phyloP scores from a whole-genome alignment of 495 filamentous ascomycete species.

The Chaetomium fimeti region DNA sequence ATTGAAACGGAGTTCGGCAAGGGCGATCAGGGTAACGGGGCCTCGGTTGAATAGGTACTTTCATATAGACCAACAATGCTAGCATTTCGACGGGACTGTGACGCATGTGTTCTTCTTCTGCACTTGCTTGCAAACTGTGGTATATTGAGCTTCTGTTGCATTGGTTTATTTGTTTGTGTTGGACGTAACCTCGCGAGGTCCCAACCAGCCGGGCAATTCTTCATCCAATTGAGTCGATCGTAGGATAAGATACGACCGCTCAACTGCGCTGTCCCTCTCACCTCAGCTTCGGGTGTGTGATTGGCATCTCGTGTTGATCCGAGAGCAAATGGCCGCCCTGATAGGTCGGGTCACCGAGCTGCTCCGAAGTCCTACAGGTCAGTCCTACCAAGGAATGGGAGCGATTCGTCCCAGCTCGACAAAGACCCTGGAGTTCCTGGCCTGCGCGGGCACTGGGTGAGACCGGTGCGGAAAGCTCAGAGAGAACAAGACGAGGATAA shows the following conservation, averaged over 20 bases:
- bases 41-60: constrained; percentile 6
- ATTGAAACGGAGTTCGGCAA: constrained; percentile 20
- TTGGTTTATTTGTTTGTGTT: too few relatives aligned
- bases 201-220: too few relatives aligned
- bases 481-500: too few relatives aligned
- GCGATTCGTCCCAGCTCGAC: background rate
- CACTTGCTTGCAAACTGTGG: too few relatives aligned
- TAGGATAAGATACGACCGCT: background rate
- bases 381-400: constrained; percentile 1
- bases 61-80: constrained; percentile 1
- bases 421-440: too few relatives aligned
- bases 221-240: background rate
- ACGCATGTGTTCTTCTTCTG: background rate
- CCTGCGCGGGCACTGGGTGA: too few relatives aligned
- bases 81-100: background rate
- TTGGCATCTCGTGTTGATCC: background rate
- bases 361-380: constrained; percentile 3
- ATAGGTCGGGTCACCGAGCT: background rate
- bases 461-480: too few relatives aligned
- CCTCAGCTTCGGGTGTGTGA: background rate
- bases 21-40: constrained; percentile 7
- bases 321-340: background rate
- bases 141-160: too few relatives aligned
- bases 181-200: too few relatives aligned
- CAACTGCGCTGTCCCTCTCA: background rate